Evolutionary conservation across 176 grass and related monocot genomes (phyloP), one percentile per base, ranked within the genome.

Genomic region (Tuctoria greenei): DNA sequence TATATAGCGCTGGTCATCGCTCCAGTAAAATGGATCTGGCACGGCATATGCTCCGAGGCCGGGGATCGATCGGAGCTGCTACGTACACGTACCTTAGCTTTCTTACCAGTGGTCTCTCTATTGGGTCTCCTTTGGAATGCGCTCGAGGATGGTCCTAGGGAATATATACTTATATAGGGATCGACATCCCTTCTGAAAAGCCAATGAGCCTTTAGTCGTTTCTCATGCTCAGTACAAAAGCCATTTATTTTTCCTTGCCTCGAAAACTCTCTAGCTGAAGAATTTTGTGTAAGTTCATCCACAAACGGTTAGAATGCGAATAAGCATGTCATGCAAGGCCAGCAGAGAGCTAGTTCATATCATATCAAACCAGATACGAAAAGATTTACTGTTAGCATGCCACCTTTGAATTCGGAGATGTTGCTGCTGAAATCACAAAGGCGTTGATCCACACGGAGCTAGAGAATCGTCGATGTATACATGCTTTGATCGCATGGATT

Each of bases 41-140:
- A 50, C 14, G 49, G 77, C 67, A 87, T 91, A 91, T 85, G 85
- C 85, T 87, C 10, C 3, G 12, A 78, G 65, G 25, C 58, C 3
- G 13, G 69, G 57, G 80, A 64, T 83, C 79, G 54, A 79, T 25
- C 65, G 51, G 7, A 21, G 51, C 51, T 51, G 13, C n/a, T n/a
- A n/a, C n/a, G n/a, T n/a, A n/a, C n/a, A n/a, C n/a, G n/a, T n/a
- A n/a, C 47, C 4, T 18, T 75, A 10, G 55, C 47, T 63, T 79
- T 59, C 58, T 76, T 69, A 58, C 16, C 6, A 8, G 37, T 62
- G 67, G 54, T 67, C 54, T 74, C 68, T 12, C 61, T 37, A 39
- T 71, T 44, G 16, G 42, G 57, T 44, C 51, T 21, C 34, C 67
- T 87, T 77, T 72, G 40, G 60, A 87, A 81, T 76, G 65, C 81